Percentiles rank a stretch among this genome's conserved stretches.
These are phyloP conservation scores for Cladorrhinum sp. DNA, from an alignment of 2,329 filamentous ascomycete species.

Conservation along the genomic window DNA sequence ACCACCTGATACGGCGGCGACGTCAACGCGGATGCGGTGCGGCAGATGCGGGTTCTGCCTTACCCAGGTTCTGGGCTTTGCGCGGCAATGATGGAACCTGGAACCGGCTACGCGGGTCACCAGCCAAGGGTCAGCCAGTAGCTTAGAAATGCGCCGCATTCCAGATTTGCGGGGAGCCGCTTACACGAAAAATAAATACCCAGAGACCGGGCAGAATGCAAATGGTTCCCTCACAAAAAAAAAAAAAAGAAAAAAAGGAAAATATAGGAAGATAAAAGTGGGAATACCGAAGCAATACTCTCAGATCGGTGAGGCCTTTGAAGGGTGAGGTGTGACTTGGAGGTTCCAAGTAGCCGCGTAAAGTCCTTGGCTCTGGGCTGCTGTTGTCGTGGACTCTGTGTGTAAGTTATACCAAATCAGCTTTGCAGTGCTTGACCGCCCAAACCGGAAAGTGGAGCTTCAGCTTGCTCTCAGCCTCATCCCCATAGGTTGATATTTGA, in stretches of 20 bases:
- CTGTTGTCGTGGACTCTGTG: background rate
- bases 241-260: background rate
- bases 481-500: background rate
- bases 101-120: background rate
- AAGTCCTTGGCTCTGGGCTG: too few species aligned
- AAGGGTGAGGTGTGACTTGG: background rate
- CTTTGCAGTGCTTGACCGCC: background rate
- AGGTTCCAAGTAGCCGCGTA: background rate
- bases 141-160: background rate
- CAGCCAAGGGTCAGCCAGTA: background rate
- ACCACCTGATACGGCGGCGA: background rate
- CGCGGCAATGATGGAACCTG: background rate
- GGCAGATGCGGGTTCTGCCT: background rate
- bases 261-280: background rate
- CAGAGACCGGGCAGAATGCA: too few species aligned
- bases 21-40: conserved; percentile 8
- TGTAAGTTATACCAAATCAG: background rate
- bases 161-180: background rate
- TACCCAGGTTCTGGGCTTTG: background rate
- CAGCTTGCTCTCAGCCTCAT: background rate
- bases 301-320: too few species aligned
- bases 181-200: background rate
- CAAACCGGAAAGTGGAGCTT: background rate
- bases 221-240: too few species aligned
- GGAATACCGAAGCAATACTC: background rate